Base-by-base conservation (phyloP, 345 rosid species). In the Mercurialis annua region DNA sequence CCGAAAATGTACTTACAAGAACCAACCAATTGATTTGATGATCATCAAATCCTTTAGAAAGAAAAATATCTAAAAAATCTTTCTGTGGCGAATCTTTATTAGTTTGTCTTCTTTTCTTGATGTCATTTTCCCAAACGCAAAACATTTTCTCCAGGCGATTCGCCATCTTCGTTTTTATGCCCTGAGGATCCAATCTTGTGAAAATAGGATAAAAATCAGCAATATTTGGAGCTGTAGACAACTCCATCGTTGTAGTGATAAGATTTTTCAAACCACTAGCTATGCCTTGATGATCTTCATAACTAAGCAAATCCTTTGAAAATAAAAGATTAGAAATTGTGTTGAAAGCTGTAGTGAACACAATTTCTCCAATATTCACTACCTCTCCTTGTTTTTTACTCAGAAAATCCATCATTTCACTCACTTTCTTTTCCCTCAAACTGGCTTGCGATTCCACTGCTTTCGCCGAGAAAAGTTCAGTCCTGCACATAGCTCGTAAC, bases 381-480 rank as follows among this genome's bases (percentile, higher is more conserved):
- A 46, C 65, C 46, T 46, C 3, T 11, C 69, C 64, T 33, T 64
- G 29, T 31, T 21, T 64, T 27, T 16, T 27, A 12, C 27, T 20
- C 42, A 71, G 27, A 38, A 55, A 64, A 3, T 56, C 40, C 20
- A 46, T 29, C 75, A 71, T 16, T 15, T 71, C 64, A 0, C 4
- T 10, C 27, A 34, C 24, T 33, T 53, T 70, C 55, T 54, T 46
- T 24, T 70, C 68, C 40, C 56, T 62, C 43, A 52, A 42, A 40
- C 6, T 2, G 16, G 43, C 53, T 10, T 62, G 61, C 14, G 62
- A 70, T 11, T 62, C 46, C 2, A 70, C n/a, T 6, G 73, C 62
- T 44, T 27, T 50, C 21, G 61, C 44, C 2, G 73, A 70, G n/a
- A 70, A 70, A 27, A 70, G 67, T 62, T 53, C 68, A 40, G 31